Percentiles rank a stretch among this genome's conserved stretches.
Conservation (phyloP, 352 stramenopile species). For the Globisporangium paroecandrum region DNA sequence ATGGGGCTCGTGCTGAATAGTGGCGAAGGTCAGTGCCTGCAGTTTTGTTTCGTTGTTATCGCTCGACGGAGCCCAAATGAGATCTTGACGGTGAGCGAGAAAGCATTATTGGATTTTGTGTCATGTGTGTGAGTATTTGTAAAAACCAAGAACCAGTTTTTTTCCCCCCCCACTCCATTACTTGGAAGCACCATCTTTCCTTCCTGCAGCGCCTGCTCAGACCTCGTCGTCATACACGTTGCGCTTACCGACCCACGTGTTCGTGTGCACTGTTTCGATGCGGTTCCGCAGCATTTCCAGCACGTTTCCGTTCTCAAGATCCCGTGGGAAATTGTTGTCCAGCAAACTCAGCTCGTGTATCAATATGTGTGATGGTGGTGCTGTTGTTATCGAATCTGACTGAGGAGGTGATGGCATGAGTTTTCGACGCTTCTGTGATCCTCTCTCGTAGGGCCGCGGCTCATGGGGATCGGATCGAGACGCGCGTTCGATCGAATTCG, state of each 20-base stretch:
- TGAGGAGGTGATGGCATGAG: not conserved
- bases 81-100: not conserved
- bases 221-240: constrained; percentile 87
- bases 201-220: constrained; percentile 19
- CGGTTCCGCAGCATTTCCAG: constrained; percentile 28
- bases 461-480: not conserved
- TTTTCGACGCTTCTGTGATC: constrained; percentile 13
- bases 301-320: constrained; percentile 22
- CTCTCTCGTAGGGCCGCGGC: not conserved
- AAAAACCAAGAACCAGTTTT: constrained; percentile 2
- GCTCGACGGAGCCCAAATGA: not conserved
- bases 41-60: not conserved
- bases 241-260: constrained; percentile 55
- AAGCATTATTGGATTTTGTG: not conserved
- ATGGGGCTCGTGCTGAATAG: not conserved
- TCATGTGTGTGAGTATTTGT: constrained; percentile 1
- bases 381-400: not conserved
- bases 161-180: not conserved
- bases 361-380: not conserved
- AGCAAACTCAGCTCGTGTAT: constrained; percentile 63
- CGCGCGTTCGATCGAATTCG: constrained; percentile 27
- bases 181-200: not conserved
- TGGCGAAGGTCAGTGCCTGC: not conserved
- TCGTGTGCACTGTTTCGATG: constrained; percentile 52
- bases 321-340: constrained; percentile 65